Evolutionary conservation across 169 alveolate species (phyloP).

Genomic region (Plasmodium berghei): DNA sequence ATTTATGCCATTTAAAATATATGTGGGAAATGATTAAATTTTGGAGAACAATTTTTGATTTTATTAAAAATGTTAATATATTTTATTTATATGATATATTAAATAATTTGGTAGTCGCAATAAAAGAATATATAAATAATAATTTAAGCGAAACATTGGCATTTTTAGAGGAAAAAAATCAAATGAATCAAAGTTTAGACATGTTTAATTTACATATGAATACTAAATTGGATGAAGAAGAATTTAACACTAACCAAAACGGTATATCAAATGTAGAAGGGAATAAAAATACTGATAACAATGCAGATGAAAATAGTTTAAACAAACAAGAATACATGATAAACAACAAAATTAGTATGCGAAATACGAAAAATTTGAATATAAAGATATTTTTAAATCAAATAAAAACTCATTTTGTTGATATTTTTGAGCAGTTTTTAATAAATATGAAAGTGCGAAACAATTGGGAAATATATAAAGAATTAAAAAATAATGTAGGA

Average conservation of each 20-base stretch:
- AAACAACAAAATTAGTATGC: neutral
- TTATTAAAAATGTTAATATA: slow-evolving; percentile 72
- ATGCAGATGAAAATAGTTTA: neutral
- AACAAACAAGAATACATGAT: neutral
- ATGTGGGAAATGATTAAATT: slow-evolving; percentile 68
- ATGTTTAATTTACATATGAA: neutral
- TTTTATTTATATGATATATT: slow-evolving; percentile 64
- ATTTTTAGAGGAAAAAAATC: slow-evolving; percentile 24
- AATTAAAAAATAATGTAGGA: slow-evolving; percentile 69
- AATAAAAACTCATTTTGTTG: slow-evolving; percentile 36
- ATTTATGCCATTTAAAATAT: slow-evolving; percentile 36
- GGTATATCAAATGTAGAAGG: neutral
- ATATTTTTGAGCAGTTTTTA: slow-evolving; percentile 63
- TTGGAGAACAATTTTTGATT: slow-evolving; percentile 59
- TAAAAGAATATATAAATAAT: slow-evolving; percentile 48
- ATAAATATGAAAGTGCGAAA: slow-evolving; percentile 55
- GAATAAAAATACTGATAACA: neutral
- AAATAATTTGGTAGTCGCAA: slow-evolving; percentile 23
- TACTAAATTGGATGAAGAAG: neutral
- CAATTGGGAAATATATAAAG: slow-evolving; percentile 75
- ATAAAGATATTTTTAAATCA: slow-evolving; percentile 57
- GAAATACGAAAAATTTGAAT: slow-evolving; percentile 28
- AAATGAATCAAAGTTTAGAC: neutral
- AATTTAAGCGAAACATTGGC: slow-evolving; percentile 11
- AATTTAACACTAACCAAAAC: neutral